phyloP scores from a whole-genome alignment of 306 rosid genomes.

The Morella rubra region DNA sequence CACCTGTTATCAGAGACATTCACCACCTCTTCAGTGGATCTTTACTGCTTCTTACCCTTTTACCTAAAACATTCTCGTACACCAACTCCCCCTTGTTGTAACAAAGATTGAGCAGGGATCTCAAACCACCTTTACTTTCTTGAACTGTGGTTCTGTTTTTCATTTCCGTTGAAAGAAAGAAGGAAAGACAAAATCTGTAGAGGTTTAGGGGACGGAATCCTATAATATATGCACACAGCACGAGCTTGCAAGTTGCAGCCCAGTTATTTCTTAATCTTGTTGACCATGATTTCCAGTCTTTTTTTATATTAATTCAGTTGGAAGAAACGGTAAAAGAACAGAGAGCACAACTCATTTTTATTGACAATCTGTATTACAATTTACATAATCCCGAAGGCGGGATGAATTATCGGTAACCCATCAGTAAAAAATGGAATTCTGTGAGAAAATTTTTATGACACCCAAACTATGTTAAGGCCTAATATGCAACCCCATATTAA shows the following conservation, averaged over 20 bases:
- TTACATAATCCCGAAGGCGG: slow-evolving; percentile 46
- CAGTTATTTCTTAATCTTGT: background rate
- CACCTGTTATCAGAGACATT: too few species aligned
- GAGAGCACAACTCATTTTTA: slow-evolving; percentile 24
- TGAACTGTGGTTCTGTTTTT: too few species aligned
- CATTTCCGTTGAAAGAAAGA: too few species aligned
- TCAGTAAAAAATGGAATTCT: slow-evolving; percentile 26
- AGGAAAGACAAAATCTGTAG: too few species aligned
- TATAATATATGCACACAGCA: too few species aligned
- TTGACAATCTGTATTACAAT: slow-evolving; percentile 39
- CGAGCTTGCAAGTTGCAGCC: background rate
- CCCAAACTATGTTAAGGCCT: slow-evolving; percentile 41
- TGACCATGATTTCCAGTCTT: background rate
- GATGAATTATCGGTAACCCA: slow-evolving; percentile 31
- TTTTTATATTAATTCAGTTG: background rate
- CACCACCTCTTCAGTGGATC: too few species aligned
- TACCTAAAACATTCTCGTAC: too few species aligned
- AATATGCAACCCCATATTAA: slow-evolving; percentile 22
- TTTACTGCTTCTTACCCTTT: too few species aligned
- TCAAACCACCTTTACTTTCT: too few species aligned
- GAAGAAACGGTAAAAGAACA: slow-evolving; percentile 20
- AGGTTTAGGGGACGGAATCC: too few species aligned
- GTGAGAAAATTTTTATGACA: slow-evolving; percentile 36
- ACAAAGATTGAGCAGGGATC: too few species aligned
- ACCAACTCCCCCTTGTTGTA: too few species aligned